Conservation (phyloP, 2,329 filamentous ascomycete species). For the Colletotrichum orbiculare region DNA sequence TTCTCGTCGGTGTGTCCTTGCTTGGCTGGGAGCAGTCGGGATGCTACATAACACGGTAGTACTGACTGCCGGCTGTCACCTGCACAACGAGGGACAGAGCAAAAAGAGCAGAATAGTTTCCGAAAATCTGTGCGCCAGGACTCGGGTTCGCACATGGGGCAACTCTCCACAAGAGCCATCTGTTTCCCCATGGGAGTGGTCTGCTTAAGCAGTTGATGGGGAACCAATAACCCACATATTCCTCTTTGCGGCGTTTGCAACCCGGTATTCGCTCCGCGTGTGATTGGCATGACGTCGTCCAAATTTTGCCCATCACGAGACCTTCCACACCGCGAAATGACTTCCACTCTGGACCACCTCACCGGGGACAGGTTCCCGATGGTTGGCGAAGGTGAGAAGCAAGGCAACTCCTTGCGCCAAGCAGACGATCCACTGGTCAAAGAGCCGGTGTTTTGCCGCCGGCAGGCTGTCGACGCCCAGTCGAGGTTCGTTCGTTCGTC, state of each 20-base stretch:
- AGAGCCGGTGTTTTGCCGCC: conserved; percentile 26
- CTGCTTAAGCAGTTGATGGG: conserved; percentile 9
- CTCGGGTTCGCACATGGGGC: background rate
- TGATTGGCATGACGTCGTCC: conserved; percentile 26
- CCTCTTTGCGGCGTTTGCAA: background rate
- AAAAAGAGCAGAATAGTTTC: too few relatives aligned
- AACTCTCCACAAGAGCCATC: conserved; percentile 21
- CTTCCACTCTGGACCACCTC: background rate
- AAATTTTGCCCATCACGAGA: conserved; percentile 13
- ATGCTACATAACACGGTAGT: too few relatives aligned
- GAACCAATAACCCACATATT: conserved; percentile 14
- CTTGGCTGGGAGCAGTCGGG: too few relatives aligned
- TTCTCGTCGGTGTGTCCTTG: too few relatives aligned
- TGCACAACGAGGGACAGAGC: too few relatives aligned
- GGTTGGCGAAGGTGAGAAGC: background rate
- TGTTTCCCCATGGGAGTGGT: conserved; percentile 28
- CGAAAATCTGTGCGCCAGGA: too few relatives aligned
- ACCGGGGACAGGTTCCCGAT: background rate
- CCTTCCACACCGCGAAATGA: conserved; percentile 8
- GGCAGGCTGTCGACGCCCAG: conserved; percentile 5
- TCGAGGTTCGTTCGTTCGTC: background rate
- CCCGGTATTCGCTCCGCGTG: conserved; percentile 18
- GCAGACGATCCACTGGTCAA: conserved; percentile 7
- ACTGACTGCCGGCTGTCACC: too few relatives aligned
- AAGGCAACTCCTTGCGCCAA: conserved; percentile 2